Base-by-base conservation (phyloP, 768 basidiomycete genomes). In the Boletus rubescentipes region DNA sequence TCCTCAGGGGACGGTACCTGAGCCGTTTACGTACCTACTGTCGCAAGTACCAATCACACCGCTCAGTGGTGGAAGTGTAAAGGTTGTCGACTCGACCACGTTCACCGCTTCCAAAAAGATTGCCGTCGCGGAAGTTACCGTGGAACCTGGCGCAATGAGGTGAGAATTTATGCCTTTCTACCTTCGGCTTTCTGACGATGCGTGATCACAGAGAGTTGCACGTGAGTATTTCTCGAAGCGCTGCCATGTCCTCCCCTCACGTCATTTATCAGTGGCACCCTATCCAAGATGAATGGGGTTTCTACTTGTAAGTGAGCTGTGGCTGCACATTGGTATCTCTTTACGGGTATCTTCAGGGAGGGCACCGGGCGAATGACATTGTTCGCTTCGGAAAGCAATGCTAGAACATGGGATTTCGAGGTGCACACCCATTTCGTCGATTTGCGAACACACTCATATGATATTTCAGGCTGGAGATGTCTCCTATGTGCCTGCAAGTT, bases 201-300 rank as follows among this genome's bases (percentile, higher is more conserved):
- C 47, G 35, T 26, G 16, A 40, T 15, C 35, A 30, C 59, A 79
- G 82, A 53, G 84, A 83, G 60, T 73, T 84, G 54, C 83, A 85
- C 67, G 81, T 81, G 66, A 59, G 76, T 63, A 26, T 16, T 32
- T 11, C 16, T 26, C 18, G 12, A 18, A 15, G 18, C 2, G 30
- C 39, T 14, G 20, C 41, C 20, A 14, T 23, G 5, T 14, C 9
- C 3, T 42, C 11, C 29, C 10, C 43, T 59, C n/a, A 53, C 5
- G 4, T 29, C 21, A 29, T 55, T 30, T 20, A 8, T 48, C 41
- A 85, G 85, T 87, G 86, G 86, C 86, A 87, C 58, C 86, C 86
- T 8, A 82, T 80, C 11, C 73, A 83, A 60, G 82, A 85, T 54
- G 85, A 86, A 68, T 86, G 85, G 85, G 75, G 70, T 45, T 82